These are phyloP conservation scores for Ganoderma lingzhi DNA, from an alignment of 1,284 basidiomycete species.

Conservation along the genomic window DNA sequence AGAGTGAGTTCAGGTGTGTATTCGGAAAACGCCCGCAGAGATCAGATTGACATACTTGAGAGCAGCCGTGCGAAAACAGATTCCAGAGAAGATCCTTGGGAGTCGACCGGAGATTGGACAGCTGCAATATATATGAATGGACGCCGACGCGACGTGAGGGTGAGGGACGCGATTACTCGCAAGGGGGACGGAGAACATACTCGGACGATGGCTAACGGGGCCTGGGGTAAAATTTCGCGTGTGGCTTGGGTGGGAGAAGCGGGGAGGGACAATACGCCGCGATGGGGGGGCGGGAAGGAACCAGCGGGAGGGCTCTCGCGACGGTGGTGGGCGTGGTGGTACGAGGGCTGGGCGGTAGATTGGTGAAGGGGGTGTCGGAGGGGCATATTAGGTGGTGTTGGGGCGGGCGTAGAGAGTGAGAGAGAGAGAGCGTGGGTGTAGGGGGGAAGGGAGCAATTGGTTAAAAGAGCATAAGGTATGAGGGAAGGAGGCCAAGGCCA, in stretches of 20 bases:
- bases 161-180: background rate
- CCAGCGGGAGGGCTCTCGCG: background rate
- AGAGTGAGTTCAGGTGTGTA: background rate
- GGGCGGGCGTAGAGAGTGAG: background rate
- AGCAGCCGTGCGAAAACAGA: slow-evolving; percentile 28
- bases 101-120: slow-evolving; percentile 28
- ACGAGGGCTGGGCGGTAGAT: background rate
- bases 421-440: slow-evolving; percentile 6
- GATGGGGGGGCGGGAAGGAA: slow-evolving; percentile 3
- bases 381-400: slow-evolving; percentile 11
- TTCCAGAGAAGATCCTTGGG: slow-evolving; percentile 31
- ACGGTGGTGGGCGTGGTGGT: slow-evolving; percentile 13
- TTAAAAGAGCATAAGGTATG: slow-evolving; percentile 18
- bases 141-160: background rate
- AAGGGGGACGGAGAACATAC: slow-evolving; percentile 10
- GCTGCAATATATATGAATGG: slow-evolving; percentile 13
- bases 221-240: slow-evolving; percentile 19
- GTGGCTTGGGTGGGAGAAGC: slow-evolving; percentile 17
- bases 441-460: slow-evolving; percentile 17
- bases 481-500: background rate
- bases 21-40: background rate
- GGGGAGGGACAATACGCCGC: slow-evolving; percentile 25
- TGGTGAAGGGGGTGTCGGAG: slow-evolving; percentile 12
- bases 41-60: slow-evolving; percentile 17
- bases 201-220: slow-evolving; percentile 24